Evolutionary conservation across 306 rosid genomes (phyloP).

Genomic region (Cucumis cinereus): DNA sequence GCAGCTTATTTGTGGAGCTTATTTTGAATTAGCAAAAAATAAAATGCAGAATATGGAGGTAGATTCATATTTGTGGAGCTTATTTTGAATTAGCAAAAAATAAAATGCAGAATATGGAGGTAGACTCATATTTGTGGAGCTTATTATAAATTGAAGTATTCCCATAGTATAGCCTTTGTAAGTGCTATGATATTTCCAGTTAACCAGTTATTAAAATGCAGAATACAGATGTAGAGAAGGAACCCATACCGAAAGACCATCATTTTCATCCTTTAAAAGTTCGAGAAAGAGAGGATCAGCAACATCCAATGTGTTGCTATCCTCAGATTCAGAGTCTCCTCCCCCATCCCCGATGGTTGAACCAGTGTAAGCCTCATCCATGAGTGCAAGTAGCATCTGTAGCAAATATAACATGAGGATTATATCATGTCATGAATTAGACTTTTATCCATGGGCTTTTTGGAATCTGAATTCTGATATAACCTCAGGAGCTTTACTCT

Average conservation of each 20-base stretch:
- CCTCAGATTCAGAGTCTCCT: conserved; percentile 88
- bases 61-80: neutral
- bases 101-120: too few relatives aligned
- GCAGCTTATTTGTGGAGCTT: neutral
- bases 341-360: conserved; percentile 88
- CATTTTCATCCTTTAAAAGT: conserved; percentile 94
- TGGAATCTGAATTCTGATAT: neutral
- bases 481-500: conserved; percentile 93
- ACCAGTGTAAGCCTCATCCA: conserved; percentile 99
- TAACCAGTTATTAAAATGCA: neutral
- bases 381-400: conserved; percentile 94
- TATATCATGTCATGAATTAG: conserved; percentile 5
- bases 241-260: conserved; percentile 74
- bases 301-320: conserved; percentile 57
- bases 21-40: neutral
- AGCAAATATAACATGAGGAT: conserved; percentile 10
- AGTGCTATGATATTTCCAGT: neutral
- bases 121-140: too few relatives aligned
- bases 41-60: too few relatives aligned
- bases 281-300: conserved; percentile 83
- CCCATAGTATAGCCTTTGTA: neutral
- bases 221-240: conserved; percentile 1
- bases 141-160: neutral
- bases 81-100: neutral
- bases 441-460: conserved; percentile 1